Base-by-base conservation (phyloP, 129 eudicot species). In the Pulicaria dysenterica region DNA sequence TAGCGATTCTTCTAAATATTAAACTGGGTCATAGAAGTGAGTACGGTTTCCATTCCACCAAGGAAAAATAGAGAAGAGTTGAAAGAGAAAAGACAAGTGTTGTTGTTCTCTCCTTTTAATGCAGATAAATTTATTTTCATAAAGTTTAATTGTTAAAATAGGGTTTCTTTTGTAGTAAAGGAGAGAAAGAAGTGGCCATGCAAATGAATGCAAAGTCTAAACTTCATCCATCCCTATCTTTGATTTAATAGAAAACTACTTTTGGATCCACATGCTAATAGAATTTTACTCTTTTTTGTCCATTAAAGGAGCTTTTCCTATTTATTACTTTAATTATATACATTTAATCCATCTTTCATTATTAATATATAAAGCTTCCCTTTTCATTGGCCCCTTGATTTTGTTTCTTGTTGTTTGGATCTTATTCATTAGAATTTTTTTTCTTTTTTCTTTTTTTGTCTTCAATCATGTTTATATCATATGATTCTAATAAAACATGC, bases 191-290 rank as follows among this genome's bases (percentile, higher is more conserved):
- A 69, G 57, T 67, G 80, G 65, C 74, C 90, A 85, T 84, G 91
- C 90, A 89, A 83, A 73, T 77, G 87, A 83, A 73, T 77, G 87
- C 92, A 78, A 84, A 73, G 85, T 85, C 85, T 79, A 80, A 62
- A 58, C 11, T 13, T 43, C 58, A 78, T 70, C 72, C 71, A 79
- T 67, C 85, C 65, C 67, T 31, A 77, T 67, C 81, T 66, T 82
- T 76, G 76, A 71, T 63, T 70, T 72, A 24, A 79, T 72, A 68
- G 48, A 66, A 77, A 81, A 74, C 57, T 10, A 58, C 82, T 73
- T 80, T 75, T 76, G 70, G 78, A 78, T 44, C 60, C 14, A 74
- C 49, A 19, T 45, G 65, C 36, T 56, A 62, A 55, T 54, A 31
- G 49, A 55, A 67, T 34, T 70, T 46, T 47, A 17, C 64, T 73